These are phyloP conservation scores for Amphibolis antarctica DNA, from an alignment of 106 monocot species.

Conservation along the genomic window DNA sequence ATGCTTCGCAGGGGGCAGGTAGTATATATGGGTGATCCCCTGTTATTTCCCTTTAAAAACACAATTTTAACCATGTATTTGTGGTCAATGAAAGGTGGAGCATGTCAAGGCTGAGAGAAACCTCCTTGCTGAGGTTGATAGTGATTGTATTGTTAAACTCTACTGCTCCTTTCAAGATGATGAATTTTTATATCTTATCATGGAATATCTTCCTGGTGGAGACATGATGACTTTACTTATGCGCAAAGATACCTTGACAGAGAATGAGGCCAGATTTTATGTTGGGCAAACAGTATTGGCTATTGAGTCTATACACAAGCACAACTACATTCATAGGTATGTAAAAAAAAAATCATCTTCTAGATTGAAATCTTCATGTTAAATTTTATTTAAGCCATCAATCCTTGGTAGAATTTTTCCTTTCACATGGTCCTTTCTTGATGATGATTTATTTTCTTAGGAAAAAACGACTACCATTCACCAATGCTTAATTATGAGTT, in stretches of 20 bases:
- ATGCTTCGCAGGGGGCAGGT: constrained; percentile 69
- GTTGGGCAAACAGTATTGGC: constrained; percentile 62
- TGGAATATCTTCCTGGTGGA: constrained; percentile 84
- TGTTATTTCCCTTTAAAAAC: not conserved
- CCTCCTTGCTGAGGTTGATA: constrained; percentile 74
- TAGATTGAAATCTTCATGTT: not conserved
- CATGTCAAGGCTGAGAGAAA: constrained; percentile 83
- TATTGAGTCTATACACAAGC: constrained; percentile 74
- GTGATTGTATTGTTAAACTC: constrained; percentile 61
- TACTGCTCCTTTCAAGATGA: constrained; percentile 83
- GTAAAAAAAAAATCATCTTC: not conserved
- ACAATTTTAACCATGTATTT: not conserved
- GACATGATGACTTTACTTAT: constrained; percentile 82
- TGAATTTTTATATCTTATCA: constrained; percentile 69
- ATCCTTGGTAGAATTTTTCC: not conserved
- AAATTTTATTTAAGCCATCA: not conserved
- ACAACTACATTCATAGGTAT: constrained; percentile 69
- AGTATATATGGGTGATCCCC: constrained; percentile 3
- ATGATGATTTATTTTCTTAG: not conserved
- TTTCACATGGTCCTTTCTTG: not conserved
- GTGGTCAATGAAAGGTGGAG: constrained; percentile 33
- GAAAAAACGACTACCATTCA: not conserved
- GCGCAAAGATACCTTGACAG: constrained; percentile 66
- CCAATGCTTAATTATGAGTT: not conserved
- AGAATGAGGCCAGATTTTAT: constrained; percentile 62